These are phyloP conservation scores for Rhizophagus prolifer DNA, from an alignment of 192 early-diverging fungal species.

Conservation along the genomic window DNA sequence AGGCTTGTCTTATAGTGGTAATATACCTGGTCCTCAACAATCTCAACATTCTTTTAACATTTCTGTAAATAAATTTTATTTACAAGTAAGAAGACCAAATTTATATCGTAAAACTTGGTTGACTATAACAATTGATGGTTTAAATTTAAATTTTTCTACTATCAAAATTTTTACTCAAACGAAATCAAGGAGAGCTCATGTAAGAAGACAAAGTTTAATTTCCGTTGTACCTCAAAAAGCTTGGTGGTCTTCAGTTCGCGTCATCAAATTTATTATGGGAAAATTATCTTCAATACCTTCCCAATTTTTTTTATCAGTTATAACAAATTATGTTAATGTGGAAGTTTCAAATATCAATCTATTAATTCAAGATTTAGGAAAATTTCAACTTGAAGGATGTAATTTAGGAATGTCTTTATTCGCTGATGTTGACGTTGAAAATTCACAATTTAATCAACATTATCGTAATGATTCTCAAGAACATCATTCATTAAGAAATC, in stretches of 20 bases:
- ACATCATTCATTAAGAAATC: slow-evolving; percentile 41
- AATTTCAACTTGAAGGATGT: slow-evolving; percentile 26
- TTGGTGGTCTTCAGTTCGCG: slow-evolving; percentile 48
- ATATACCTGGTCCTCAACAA: background rate
- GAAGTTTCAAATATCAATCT: slow-evolving; percentile 28
- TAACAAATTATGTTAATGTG: slow-evolving; percentile 44
- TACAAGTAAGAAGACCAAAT: slow-evolving; percentile 17
- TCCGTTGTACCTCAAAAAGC: slow-evolving; percentile 32
- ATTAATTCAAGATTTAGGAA: slow-evolving; percentile 26
- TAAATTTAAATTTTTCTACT: slow-evolving; percentile 15
- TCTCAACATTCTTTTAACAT: slow-evolving; percentile 4
- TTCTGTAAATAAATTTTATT: slow-evolving; percentile 9
- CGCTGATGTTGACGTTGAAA: slow-evolving; percentile 25
- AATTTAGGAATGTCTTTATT: slow-evolving; percentile 35
- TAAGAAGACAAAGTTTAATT: slow-evolving; percentile 17
- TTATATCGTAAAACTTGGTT: slow-evolving; percentile 30
- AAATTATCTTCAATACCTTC: slow-evolving; percentile 43
- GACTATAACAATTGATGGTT: slow-evolving; percentile 37
- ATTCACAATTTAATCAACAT: too few species aligned
- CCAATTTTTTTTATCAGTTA: slow-evolving; percentile 41
- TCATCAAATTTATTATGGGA: slow-evolving; percentile 38
- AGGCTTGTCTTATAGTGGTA: slow-evolving; percentile 11
- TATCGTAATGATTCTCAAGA: slow-evolving; percentile 3
- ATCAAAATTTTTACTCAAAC: slow-evolving; percentile 3
- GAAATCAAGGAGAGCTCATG: background rate